Evolutionary conservation across 1,139 yeast genomes (phyloP), one percentile per base, ranked within the genome.

Genomic region (Hansenula sp.): DNA sequence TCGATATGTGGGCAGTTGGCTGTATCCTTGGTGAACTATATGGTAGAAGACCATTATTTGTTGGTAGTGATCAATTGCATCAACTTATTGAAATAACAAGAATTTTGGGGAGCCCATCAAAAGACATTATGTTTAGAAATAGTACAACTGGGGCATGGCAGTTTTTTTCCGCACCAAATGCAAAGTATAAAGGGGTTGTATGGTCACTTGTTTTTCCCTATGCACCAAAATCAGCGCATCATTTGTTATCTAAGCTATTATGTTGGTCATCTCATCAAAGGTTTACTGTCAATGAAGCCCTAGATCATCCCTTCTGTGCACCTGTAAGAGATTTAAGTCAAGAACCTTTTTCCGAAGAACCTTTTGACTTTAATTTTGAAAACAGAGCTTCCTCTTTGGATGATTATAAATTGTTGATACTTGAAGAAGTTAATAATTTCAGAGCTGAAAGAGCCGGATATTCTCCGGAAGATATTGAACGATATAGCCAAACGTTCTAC

Each of bases 1-100:
- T 85, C 40, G 95, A 85, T 61, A 66, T 85, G 63, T 85, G 95
- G 95, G 85, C 93, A 1, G 74, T 81, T 28, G 94, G 94, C 1
- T 85, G 94, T 56, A 84, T 85, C n/a, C 62, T 84, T 45, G 91
- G 79, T 0, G 94, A 85, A 57, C 67, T 85, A 36, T 84, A 82
- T 54, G 88, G 87, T 0, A 68, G 94, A 50, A 74, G 72, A 53
- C 93, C 93, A 1, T 58, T 84, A n/a, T 84, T 85, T 55, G 76
- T 78, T 47, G 93, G 93, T 0, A 77, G 77, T 48, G 81, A 80
- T 61, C 84, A 80, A 51, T 55, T 79, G 50, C 80, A 80, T 50
- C 93, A 85, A 58, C 61, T 83, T 4, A 72, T 68, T 38, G 84
- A 81, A 58, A 81, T 85, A n/a, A 64, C 77, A 40, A 77, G 77